These are phyloP conservation scores for Ophiocytium majus DNA, from an alignment of 352 stramenopile genomes.

Conservation along the genomic window DNA sequence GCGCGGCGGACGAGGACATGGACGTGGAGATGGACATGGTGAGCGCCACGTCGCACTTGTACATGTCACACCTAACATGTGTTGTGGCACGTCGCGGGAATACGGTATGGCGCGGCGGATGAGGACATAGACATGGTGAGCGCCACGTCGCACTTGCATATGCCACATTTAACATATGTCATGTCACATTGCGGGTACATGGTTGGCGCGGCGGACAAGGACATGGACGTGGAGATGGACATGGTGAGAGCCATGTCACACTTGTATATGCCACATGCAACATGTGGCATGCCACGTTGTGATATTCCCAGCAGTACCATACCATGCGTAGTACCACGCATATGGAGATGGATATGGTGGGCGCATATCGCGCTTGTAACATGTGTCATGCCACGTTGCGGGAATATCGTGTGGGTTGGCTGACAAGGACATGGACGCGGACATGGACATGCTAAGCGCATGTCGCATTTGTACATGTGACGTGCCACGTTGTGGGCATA, in stretches of 20 bases:
- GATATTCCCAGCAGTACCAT: too few species aligned
- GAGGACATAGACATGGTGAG: too few species aligned
- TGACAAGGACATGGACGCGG: slow-evolving; percentile 34
- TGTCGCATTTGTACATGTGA: not conserved
- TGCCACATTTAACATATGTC: too few species aligned
- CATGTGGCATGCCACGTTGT: not conserved
- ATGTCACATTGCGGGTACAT: too few species aligned
- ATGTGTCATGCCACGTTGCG: too few species aligned
- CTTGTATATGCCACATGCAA: not conserved
- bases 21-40: slow-evolving; percentile 69
- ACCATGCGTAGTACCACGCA: not conserved
- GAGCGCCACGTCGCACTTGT: not conserved
- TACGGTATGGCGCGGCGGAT: not conserved
- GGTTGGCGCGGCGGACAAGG: too few species aligned
- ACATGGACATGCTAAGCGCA: slow-evolving; percentile 67
- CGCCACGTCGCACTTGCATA: not conserved
- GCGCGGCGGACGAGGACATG: not conserved
- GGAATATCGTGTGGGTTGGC: too few species aligned
- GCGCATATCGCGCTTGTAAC: too few species aligned
- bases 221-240: slow-evolving; percentile 68
- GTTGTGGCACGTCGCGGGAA: not conserved
- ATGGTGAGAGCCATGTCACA: not conserved
- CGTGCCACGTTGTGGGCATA: too few species aligned
- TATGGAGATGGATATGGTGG: too few species aligned
- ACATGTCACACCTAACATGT: not conserved